Base-by-base conservation (phyloP, 2,329 filamentous ascomycete species). In the Dactylellina haptotyla region DNA sequence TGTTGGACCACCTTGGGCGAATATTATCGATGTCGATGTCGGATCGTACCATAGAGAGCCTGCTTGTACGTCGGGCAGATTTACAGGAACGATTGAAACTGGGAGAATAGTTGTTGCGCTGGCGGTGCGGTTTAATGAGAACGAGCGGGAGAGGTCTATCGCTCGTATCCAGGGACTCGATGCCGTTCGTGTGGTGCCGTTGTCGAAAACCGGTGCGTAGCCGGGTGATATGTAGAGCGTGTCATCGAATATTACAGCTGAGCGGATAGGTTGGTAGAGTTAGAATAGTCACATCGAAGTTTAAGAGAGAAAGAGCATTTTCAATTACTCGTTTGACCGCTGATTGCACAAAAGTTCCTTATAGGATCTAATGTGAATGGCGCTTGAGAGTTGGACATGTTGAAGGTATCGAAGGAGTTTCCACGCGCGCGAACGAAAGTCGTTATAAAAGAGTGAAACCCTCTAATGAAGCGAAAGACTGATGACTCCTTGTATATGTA, bases 11-110 rank as follows among this genome's bases (percentile, higher is more conserved):
- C 64, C 64, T 41, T 69, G 64, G 2, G 64, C 32, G 28, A 61
- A 69, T 61, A 69, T 69, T 41, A 56, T 32, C 1, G 56, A 54
- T 26, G 26, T 18, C 9, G 26, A 18, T 3, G 12, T 28, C 2
- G 46, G 37, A 18, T 69, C 64, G 32, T 50, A 69, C 64, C 64
- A 69, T 28, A 69, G 62, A 2, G 64, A 54, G 6, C 56, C 64
- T 18, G 46, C 64, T 50, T 69, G 64, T 12, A 61, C 58, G 18
- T 69, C 48, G 8, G 64, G 64, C 8, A 69, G 39, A 20, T 61
- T 48, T 6, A 69, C 56, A 4, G 64, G 64, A 0, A 56, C 64
- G 14, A 69, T 61, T 2, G 64, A 69, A 1, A 56, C 46, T 8
- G 56, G 64, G 14, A 69, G 56, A 18, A 69, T 62, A 4, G 46